Conservation (phyloP, 1,139 yeast genomes). For the Pichia terricola region DNA sequence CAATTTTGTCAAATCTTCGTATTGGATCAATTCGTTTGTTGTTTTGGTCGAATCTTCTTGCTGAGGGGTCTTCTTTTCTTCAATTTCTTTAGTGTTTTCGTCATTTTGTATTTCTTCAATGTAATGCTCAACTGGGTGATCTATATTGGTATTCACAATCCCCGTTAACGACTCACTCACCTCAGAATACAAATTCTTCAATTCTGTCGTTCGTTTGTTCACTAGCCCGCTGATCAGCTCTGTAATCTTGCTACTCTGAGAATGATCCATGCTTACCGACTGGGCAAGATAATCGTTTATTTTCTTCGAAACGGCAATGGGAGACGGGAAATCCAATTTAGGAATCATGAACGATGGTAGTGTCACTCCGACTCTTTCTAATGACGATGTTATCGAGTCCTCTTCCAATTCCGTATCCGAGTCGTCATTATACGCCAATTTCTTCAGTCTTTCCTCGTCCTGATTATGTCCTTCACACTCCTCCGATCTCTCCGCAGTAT, state of each 20-base stretch:
- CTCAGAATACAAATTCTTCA: constrained; percentile 19
- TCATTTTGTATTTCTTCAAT: constrained; percentile 11
- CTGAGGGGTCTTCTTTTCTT: not conserved
- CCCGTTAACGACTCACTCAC: constrained; percentile 42
- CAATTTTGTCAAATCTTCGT: constrained; percentile 26
- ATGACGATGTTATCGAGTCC: constrained; percentile 28
- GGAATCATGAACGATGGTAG: constrained; percentile 11
- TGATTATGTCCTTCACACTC: no score
- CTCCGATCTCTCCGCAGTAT: no score
- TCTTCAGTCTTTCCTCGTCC: no score
- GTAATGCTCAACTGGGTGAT: constrained; percentile 38
- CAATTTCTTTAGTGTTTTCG: not conserved
- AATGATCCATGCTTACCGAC: constrained; percentile 9
- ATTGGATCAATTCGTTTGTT: constrained; percentile 8
- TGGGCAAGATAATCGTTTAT: constrained; percentile 8
- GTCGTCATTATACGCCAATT: constrained; percentile 1
- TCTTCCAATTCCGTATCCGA: constrained; percentile 22
- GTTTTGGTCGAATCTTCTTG: constrained; percentile 4
- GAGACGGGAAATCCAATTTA: constrained; percentile 5
- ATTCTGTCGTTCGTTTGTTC: constrained; percentile 8
- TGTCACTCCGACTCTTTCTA: constrained; percentile 36
- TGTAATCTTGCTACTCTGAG: constrained; percentile 7
- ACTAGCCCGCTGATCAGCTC: constrained; percentile 7
- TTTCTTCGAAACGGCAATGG: constrained; percentile 4
- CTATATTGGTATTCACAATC: constrained; percentile 38